Evolutionary conservation across 805 yeast genomes (phyloP), one percentile per base, ranked within the genome.

Genomic region (Komagataella mondaviorum): DNA sequence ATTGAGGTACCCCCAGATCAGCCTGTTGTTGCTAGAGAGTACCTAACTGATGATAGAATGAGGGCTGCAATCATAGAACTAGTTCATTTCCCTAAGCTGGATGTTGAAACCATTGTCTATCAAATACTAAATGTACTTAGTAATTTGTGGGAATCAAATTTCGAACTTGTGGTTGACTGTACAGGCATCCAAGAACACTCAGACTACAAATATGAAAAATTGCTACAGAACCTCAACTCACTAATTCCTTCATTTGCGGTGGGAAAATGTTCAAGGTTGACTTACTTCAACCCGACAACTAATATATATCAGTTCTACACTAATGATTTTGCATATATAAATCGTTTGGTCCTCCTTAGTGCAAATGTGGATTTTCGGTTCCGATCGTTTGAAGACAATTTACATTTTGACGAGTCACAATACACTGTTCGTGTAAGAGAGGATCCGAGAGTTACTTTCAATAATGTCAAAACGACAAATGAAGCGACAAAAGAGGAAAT

Each of bases 101-200:
- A 75, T 47, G 60, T 72, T 0, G 83, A 84, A 47, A 66, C 77
- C 4, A 64, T 83, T 23, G 66, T 78, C 22, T 88, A 76, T 64
- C 73, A 83, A 53, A 57, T 81, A 6, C 73, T 85, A 51, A 88
- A 85, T 56, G 73, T 78, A 3, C 76, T 83, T 16, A 76, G 83
- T 50, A 84, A 82, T 60, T 72, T 86, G 23, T 84, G 95, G 90
- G 80, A 81, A 18, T 72, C 77, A 36, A 79, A 78, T 52, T 86
- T 75, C 61, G 77, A 79, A 54, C 54, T 81, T 49, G 76, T 88
- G 6, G 57, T 78, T 53, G 96, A 88, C 62, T 80, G 86, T 56
- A 85, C 95, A 0, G 82, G 80, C 10, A 80, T 74, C 59, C 63
- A 70, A 10, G 10, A 12, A 30, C 39, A 30, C 66, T 66, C 39